A percentile compares a stretch with the other conserved stretches of the same genome.
phyloP scores from a whole-genome alignment of 2,329 filamentous ascomycete species.

The Botrytis aclada region DNA sequence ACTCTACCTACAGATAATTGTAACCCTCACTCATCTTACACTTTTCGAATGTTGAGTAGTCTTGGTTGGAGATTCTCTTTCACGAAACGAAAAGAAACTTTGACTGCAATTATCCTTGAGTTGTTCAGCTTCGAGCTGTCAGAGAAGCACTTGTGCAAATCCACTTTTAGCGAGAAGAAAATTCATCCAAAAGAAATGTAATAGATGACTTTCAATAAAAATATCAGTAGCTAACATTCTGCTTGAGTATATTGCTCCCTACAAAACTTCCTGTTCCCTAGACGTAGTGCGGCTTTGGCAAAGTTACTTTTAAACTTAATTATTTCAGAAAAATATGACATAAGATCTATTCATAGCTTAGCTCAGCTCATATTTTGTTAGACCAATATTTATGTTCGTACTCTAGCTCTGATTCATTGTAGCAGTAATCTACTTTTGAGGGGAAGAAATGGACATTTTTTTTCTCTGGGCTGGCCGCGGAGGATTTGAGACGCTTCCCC shows the following conservation, averaged over 20 bases:
- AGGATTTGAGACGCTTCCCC: background rate
- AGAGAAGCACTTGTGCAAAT: background rate
- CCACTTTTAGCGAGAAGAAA: background rate
- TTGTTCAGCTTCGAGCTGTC: background rate
- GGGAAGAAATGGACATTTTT: background rate
- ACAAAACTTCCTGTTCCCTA: background rate
- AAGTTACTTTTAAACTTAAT: background rate
- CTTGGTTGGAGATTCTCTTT: background rate
- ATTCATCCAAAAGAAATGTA: background rate
- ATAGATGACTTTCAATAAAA: background rate
- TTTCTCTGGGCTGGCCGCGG: accelerated
- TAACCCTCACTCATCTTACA: background rate
- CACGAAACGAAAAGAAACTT: background rate
- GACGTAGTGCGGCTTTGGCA: background rate
- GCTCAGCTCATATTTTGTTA: background rate
- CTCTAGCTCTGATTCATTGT: background rate
- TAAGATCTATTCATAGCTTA: background rate
- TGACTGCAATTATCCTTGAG: background rate
- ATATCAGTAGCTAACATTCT: background rate
- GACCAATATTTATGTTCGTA: background rate
- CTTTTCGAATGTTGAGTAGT: background rate
- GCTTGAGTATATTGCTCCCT: background rate
- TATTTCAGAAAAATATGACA: background rate
- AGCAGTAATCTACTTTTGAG: background rate
- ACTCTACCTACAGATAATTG: background rate